A percentile compares a stretch with the other conserved stretches of the same genome.
These are phyloP conservation scores for Cerrena zonata DNA, from an alignment of 1,284 basidiomycete genomes.

Conservation along the genomic window DNA sequence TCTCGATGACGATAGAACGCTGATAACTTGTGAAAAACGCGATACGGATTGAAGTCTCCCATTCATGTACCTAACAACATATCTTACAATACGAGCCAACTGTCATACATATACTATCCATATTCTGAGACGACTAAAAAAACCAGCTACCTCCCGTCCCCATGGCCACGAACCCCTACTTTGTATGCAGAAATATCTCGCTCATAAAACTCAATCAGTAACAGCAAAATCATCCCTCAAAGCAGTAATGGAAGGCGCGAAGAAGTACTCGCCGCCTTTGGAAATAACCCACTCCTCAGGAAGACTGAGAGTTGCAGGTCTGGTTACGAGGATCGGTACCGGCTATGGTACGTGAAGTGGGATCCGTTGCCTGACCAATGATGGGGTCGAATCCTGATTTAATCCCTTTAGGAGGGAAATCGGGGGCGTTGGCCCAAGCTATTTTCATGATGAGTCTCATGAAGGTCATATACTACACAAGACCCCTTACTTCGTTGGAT, in stretches of 20 bases:
- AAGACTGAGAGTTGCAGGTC: conserved; percentile 20
- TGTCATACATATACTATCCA: too few relatives aligned
- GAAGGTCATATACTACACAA: too few relatives aligned
- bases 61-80: too few relatives aligned
- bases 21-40: too few relatives aligned
- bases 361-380: conserved; percentile 37
- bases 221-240: conserved; percentile 3
- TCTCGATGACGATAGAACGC: too few relatives aligned
- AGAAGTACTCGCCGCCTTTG: conserved; percentile 40
- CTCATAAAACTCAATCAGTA: too few relatives aligned
- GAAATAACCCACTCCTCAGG: conserved; percentile 28
- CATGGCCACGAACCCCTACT: too few relatives aligned
- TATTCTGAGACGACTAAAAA: too few relatives aligned
- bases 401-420: conserved; percentile 22
- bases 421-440: conserved; percentile 27
- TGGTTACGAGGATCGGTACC: conserved; percentile 37
- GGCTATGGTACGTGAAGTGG: conserved; percentile 28
- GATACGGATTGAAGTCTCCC: too few relatives aligned
- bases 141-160: too few relatives aligned
- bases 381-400: conserved; percentile 31
- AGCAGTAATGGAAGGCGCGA: conserved; percentile 36
- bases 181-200: too few relatives aligned
- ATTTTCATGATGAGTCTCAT: not conserved
- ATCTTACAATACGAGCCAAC: too few relatives aligned
- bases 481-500: conserved; percentile 32